A percentile compares a stretch with the other conserved stretches of the same genome.
Evolutionary conservation across 345 rosid species (phyloP).

Genomic region (Gossypium mustelinum): DNA sequence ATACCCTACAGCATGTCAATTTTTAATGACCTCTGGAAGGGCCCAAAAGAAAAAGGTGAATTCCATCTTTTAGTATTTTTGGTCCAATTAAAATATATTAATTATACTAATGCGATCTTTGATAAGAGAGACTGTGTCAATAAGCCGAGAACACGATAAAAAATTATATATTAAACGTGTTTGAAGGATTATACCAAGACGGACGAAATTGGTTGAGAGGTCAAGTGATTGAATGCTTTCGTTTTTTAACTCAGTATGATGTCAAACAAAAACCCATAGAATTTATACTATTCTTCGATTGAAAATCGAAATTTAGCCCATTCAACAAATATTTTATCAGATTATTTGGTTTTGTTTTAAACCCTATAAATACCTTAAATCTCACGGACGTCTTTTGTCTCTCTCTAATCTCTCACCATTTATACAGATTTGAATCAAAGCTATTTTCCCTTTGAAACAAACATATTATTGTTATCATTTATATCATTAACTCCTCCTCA

Average conservation of each 20-base stretch:
- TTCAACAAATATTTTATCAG: too few relatives aligned
- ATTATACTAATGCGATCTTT: background rate
- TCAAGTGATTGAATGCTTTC: slow-evolving; percentile 6
- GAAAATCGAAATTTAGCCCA: background rate
- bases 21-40: background rate
- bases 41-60: background rate
- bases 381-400: background rate
- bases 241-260: background rate
- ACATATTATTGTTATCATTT: background rate
- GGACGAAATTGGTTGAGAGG: background rate
- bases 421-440: background rate
- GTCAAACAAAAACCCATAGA: slow-evolving; percentile 9
- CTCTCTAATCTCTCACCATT: background rate
- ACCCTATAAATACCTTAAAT: background rate
- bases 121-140: slow-evolving; percentile 2
- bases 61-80: background rate
- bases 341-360: too few relatives aligned
- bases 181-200: slow-evolving; percentile 9
- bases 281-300: background rate
- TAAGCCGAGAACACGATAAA: background rate
- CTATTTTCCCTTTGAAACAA: background rate
- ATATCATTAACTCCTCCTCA: background rate
- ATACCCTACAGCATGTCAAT: background rate
- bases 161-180: background rate
- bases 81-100: background rate